phyloP scores from a whole-genome alignment of 805 yeast genomes.

The Wickerhamiella dianesei region DNA sequence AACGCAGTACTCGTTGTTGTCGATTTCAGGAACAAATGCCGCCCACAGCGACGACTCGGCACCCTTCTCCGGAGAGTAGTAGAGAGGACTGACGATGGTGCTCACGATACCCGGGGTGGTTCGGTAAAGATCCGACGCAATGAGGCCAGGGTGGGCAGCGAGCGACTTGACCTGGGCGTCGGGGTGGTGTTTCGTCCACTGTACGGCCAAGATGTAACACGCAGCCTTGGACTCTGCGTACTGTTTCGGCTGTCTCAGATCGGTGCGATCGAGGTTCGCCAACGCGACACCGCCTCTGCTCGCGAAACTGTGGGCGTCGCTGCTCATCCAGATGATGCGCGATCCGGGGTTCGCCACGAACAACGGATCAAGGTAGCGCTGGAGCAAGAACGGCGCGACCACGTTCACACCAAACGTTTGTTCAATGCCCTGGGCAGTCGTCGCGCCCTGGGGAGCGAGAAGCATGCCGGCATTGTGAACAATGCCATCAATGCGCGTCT shows the following conservation, averaged over 20 bases:
- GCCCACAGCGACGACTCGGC: conserved; percentile 35
- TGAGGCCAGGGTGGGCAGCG: conserved; percentile 32
- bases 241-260: conserved; percentile 1
- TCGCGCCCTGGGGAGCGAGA: conserved; percentile 24
- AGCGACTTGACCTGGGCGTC: conserved; percentile 25
- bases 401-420: conserved; percentile 35
- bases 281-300: conserved; percentile 27
- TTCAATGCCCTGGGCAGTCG: conserved; percentile 35
- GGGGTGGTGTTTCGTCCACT: conserved; percentile 27
- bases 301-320: conserved; percentile 26
- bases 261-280: conserved; percentile 24
- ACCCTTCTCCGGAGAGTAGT: conserved; percentile 26
- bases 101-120: conserved; percentile 4
- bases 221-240: conserved; percentile 37
- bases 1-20: conserved; percentile 28
- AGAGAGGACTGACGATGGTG: conserved; percentile 2
- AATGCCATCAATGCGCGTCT: conserved; percentile 26
- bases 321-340: conserved; percentile 36
- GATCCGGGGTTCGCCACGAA: conserved; percentile 27
- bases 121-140: conserved; percentile 28
- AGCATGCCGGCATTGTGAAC: conserved; percentile 28
- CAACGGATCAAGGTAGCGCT: conserved; percentile 26
- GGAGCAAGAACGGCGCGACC: conserved; percentile 35
- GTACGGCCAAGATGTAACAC: conserved; percentile 26
- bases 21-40: conserved; percentile 28